Evolutionary conservation across 1,284 basidiomycete genomes (phyloP).

Genomic region (Microbotryum lychnidis-dioicae): DNA sequence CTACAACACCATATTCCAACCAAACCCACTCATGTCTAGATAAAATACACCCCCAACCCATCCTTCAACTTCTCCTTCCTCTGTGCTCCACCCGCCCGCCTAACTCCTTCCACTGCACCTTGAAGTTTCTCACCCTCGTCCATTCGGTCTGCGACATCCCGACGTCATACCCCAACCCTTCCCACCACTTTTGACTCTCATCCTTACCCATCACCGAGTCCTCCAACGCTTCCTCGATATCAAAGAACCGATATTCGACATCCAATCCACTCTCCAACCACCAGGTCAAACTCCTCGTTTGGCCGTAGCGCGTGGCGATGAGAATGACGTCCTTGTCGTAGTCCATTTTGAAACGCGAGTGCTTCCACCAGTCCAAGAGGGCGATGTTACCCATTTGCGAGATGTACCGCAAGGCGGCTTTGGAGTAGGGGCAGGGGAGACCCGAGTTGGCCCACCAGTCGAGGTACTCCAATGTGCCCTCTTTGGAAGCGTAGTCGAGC

Average conservation of each 20-base stretch:
- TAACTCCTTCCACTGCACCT: background rate
- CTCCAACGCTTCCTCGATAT: conserved; percentile 70
- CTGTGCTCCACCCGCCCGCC: no score
- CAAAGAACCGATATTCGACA: conserved; percentile 71
- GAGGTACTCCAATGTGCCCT: conserved; percentile 40
- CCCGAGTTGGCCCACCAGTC: conserved; percentile 71
- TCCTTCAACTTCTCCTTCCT: no score
- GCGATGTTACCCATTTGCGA: conserved; percentile 66
- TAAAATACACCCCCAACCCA: no score
- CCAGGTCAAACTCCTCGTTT: conserved; percentile 72
- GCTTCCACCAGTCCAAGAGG: conserved; percentile 70
- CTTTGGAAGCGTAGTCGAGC: conserved; percentile 27
- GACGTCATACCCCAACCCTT: conserved; percentile 36
- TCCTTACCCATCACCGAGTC: conserved; percentile 61
- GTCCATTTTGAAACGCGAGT: conserved; percentile 57
- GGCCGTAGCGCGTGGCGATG: conserved; percentile 66
- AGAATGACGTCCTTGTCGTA: conserved; percentile 69
- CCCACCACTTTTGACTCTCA: conserved; percentile 56
- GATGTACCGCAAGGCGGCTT: conserved; percentile 61
- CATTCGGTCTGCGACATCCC: conserved; percentile 19
- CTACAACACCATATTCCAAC: no score
- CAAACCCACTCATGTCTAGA: no score
- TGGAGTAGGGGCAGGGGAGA: conserved; percentile 52
- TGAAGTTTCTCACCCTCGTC: conserved; percentile 21
- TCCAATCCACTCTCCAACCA: conserved; percentile 67